Evolutionary conservation across 1,284 basidiomycete genomes (phyloP).

Genomic region (Omphalotus olearius): DNA sequence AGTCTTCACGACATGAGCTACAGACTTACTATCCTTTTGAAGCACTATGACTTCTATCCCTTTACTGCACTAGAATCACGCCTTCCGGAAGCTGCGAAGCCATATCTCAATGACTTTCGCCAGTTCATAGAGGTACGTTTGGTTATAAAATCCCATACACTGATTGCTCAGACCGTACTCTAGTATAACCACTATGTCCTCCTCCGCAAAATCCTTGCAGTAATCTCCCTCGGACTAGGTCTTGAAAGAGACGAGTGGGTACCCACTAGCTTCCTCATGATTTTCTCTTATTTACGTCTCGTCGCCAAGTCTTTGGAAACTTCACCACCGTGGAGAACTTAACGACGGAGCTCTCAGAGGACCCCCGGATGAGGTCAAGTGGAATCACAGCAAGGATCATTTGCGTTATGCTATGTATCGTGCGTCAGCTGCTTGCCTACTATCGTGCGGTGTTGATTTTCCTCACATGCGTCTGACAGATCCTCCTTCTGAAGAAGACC

Average conservation of each 20-base stretch:
- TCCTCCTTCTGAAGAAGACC: constrained; percentile 16
- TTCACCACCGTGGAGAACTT: constrained; percentile 8
- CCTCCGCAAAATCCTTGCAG: constrained; percentile 15
- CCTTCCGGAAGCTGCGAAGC: constrained; percentile 11
- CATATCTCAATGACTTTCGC: constrained; percentile 14
- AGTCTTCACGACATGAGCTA: background rate
- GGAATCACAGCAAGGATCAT: constrained; percentile 17
- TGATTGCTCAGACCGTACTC: background rate
- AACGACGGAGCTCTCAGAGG: constrained; percentile 8
- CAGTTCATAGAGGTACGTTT: constrained; percentile 15
- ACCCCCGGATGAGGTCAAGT: constrained; percentile 11
- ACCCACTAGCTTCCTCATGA: background rate
- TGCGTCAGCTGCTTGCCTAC: constrained; percentile 4
- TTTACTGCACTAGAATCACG: constrained; percentile 1
- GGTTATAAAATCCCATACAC: background rate
- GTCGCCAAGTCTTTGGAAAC: no score
- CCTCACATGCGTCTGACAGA: constrained; percentile 6
- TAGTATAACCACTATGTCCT: constrained; percentile 18
- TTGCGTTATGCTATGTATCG: constrained; percentile 18
- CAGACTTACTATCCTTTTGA: background rate
- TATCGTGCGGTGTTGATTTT: background rate
- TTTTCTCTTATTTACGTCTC: background rate
- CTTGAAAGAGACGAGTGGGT: constrained; percentile 15
- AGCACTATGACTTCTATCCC: constrained; percentile 17
- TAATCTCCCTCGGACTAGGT: constrained; percentile 16